A percentile compares a stretch with the other conserved stretches of the same genome.
These are phyloP conservation scores for Fragaria ananassa DNA, from an alignment of 306 rosid species.

Conservation along the genomic window DNA sequence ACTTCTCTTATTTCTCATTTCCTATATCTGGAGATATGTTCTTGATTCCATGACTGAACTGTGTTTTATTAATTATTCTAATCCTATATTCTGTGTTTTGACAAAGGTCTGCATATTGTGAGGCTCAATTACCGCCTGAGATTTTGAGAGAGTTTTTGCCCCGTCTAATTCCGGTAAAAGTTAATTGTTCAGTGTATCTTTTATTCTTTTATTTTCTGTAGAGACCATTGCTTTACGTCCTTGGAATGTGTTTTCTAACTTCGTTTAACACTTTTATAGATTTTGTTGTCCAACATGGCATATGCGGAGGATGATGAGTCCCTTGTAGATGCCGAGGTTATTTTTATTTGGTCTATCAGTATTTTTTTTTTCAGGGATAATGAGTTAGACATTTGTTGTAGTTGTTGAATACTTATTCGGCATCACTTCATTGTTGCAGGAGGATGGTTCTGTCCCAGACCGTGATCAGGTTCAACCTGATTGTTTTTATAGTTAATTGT, in stretches of 20 bases:
- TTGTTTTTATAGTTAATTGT: constrained; percentile 22
- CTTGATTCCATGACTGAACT: not conserved
- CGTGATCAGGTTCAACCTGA: constrained; percentile 79
- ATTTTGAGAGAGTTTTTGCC: constrained; percentile 89
- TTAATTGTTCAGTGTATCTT: constrained; percentile 17
- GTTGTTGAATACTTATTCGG: constrained; percentile 33
- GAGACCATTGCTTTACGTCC: constrained; percentile 13
- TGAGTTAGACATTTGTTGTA: constrained; percentile 22
- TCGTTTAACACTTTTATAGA: constrained; percentile 38
- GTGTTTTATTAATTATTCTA: constrained; percentile 12
- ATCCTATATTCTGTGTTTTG: constrained; percentile 10
- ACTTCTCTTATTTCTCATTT: not conserved
- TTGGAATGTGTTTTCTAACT: constrained; percentile 22
- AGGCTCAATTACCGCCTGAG: constrained; percentile 91
- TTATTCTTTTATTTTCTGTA: constrained; percentile 18
- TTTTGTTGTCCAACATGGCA: constrained; percentile 89
- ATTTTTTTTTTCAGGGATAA: constrained; percentile 23
- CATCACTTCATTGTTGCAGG: constrained; percentile 49
- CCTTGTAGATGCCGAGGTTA: constrained; percentile 88
- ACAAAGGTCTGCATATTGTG: constrained; percentile 96
- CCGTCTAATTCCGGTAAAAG: constrained; percentile 81
- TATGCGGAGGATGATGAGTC: constrained; percentile 99
- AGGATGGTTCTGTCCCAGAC: constrained; percentile 94
- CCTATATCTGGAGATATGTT: not conserved
- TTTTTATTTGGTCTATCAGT: constrained; percentile 28